Evolutionary conservation across 1,284 basidiomycete species (phyloP), one percentile per base, ranked within the genome.

Genomic region (Malassezia japonica): DNA sequence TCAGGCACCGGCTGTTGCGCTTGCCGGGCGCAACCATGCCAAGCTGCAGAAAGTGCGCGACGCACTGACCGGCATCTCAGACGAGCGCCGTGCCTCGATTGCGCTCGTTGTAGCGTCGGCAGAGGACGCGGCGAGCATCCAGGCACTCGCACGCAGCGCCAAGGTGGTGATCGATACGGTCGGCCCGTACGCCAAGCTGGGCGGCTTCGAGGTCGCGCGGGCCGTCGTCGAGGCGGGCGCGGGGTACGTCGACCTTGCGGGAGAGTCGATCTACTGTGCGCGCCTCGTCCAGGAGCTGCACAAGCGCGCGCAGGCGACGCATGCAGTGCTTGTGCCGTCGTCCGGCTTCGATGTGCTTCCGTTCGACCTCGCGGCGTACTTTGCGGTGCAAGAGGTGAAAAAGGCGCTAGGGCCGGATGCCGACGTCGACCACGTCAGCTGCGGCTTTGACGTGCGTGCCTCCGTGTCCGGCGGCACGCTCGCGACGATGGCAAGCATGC

Each of bases 401-500:
- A 60, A 69, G n/a, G 57, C 75, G 10, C 68, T 66, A 4, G 67
- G 74, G 16, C 74, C 73, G 1, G 65, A 74, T 5, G 47, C 47
- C 4, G 47, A 44, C 3, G 50, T 65, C 12, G 56, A 57, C 24
- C 25, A 58, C 13, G 63, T 43, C 10, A 48, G 61, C 20, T 57
- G 59, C 44, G 61, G 61, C 24, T 81, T 80, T 67, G 66, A 72
- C 7, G 23, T 82, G 16, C 70, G 68, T 0, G 80, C 81, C 12
- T 69, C 77, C 6, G 58, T 84, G 2, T 86, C 84, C 0, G 84
- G 84, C 1, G 87, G 87, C 6, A 83, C 85, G 0, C 65, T 85
- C n/a, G 76, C 77, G 13, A 80, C 82, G 1, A 64, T 80, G 1
- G 72, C 84, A 32, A 67, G 77, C 1, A 54, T 70, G 13, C 34